Evolutionary conservation across 2,329 filamentous ascomycete species (phyloP), one percentile per base, ranked within the genome.

Genomic region (Penicillium sp.): DNA sequence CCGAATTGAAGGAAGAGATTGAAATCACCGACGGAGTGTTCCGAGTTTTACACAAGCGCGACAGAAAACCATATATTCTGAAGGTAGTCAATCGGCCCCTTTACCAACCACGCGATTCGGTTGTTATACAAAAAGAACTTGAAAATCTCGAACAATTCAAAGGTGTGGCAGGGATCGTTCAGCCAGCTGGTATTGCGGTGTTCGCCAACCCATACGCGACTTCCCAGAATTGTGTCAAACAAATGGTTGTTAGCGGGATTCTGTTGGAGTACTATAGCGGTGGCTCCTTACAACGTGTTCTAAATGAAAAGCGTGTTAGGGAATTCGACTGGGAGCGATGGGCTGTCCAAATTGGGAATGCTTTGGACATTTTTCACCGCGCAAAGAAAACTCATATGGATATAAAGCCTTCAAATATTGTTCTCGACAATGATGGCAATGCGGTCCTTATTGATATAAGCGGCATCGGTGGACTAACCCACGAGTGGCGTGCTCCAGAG

Each of bases 361-460:
- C 60, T 5, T 46, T 65, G 8, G 43, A 45, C 34, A 32, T 37
- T 42, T 50, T 64, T 39, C 61, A 65, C 38, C 10, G 24, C 20
- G 53, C 55, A n/a, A 29, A 46, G 13, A 58, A 61, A 58, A 60
- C 57, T 24, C 59, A 64, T 46, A 64, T 62, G 58, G 62, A 64
- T 39, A 24, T 63, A 16, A 61, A 66, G 47, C 58, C 62, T 53
- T 64, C 58, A 44, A 65, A 64, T 51, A 45, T 65, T 31, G 62
- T 65, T 32, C 16, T 66, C 32, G 59, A 66, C 24, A 11, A n/a
- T 10, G 42, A 53, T 16, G 59, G 61, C 4, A 31, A 31, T 31
- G 29, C 29, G 29, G 29, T 64, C 16, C 16, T 64, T 20, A 65
- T 66, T 40, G 61, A 68, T 43, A 66, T 66, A 22, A 64, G 65